phyloP scores from a whole-genome alignment of 2,329 filamentous ascomycete genomes.

The Penicillium thymicola region DNA sequence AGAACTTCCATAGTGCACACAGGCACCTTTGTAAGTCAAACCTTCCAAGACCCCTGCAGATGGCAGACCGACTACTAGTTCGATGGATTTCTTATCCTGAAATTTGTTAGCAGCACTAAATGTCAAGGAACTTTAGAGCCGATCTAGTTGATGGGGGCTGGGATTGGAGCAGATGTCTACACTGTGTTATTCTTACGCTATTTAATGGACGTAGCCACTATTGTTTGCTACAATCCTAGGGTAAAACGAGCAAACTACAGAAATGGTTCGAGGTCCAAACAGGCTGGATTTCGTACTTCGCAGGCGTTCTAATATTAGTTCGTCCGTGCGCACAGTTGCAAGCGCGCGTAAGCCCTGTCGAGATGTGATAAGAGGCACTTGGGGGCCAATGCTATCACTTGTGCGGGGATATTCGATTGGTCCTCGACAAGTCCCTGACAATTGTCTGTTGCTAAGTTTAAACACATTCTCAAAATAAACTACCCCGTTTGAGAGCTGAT shows the following conservation, averaged over 20 bases:
- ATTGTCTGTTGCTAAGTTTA: slow-evolving; percentile 7
- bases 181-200: not conserved
- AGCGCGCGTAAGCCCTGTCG: slow-evolving; percentile 8
- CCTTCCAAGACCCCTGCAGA: not conserved
- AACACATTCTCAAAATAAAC: slow-evolving; percentile 4
- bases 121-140: not conserved
- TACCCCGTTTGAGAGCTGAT: slow-evolving; percentile 1
- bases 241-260: not conserved
- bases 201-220: not conserved
- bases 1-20: not conserved
- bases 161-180: not conserved
- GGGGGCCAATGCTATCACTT: slow-evolving; percentile 4
- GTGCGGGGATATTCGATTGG: slow-evolving; percentile 1
- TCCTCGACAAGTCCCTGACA: not conserved
- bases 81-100: not conserved
- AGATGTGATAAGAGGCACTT: slow-evolving; percentile 5
- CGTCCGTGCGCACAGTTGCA: slow-evolving; percentile 7
- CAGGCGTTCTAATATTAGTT: slow-evolving; percentile 11
- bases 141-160: not conserved
- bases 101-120: not conserved
- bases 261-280: not conserved
- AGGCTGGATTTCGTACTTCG: not conserved
- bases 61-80: not conserved
- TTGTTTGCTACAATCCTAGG: not conserved
- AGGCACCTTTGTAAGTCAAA: not conserved